Base-by-base conservation (phyloP, 441 rosid genomes). In the Aquilaria agallochum region DNA sequence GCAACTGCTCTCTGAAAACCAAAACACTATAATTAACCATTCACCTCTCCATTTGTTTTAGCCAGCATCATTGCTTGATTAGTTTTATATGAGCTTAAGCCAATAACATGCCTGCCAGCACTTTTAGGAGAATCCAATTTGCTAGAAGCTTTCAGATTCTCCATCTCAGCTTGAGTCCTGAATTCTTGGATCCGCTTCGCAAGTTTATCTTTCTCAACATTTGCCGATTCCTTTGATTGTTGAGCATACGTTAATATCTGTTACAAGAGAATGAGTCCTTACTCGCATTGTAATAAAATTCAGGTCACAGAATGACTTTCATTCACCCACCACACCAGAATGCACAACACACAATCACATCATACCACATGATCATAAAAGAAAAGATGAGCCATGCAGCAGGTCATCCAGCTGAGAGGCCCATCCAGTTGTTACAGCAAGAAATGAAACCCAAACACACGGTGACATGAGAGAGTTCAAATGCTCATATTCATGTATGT, bases 181-280 rank as follows among this genome's bases (percentile, higher is more conserved):
- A 83, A 92, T 73, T 89, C 98, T 72, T 92, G 98, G 79, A 92
- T 92, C 70, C 98, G 79, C 75, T 83, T 86, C 58, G 84, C 96
- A 69, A 89, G 88, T 68, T 83, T 82, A 73, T 92, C 89, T 75
- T 89, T 92, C 61, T 89, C 98, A 64, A 74, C 69, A 68, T 70
- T 80, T 15, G 94, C 86, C 73, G 76, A 74, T 80, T 88, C 98
- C 77, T 92, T 92, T 53, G 98, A 80, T 71, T 87, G 96, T 61
- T 92, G 96, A 34, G 94, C 92, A 83, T 80, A 92, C 45, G 94
- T 86, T 72, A 92, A 80, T 57, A 89, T 81, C 98, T 92, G 76
- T 51, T 46, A 66, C 49, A 49, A 40, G 54, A 44, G 59, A 73
- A 65, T 7, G 45, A 40, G 45, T 40, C 45, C 9, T 40, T 10